Percentiles rank a stretch among this genome's conserved stretches.
phyloP scores from a whole-genome alignment of 306 rosid genomes.

The Comarum palustre region DNA sequence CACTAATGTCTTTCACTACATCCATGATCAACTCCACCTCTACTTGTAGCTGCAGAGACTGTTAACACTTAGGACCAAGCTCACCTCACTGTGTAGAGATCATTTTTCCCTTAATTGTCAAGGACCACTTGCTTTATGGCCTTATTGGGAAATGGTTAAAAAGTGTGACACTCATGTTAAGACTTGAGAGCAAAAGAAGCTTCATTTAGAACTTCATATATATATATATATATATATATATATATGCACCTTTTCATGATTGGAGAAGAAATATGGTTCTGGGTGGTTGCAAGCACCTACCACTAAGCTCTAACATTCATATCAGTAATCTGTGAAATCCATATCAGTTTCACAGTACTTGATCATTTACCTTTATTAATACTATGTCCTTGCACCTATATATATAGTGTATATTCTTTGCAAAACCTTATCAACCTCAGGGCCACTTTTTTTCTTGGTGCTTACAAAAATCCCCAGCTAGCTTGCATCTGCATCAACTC shows the following conservation, averaged over 20 bases:
- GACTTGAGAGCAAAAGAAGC: slow-evolving; percentile 26
- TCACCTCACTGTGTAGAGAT: slow-evolving; percentile 24
- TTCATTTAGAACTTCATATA: slow-evolving; percentile 33
- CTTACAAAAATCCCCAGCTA: slow-evolving; percentile 5
- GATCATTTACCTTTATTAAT: slow-evolving; percentile 12
- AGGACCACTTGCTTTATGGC: slow-evolving; percentile 37
- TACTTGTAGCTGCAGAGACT: slow-evolving; percentile 7
- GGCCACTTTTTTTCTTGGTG: not conserved
- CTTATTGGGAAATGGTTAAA: slow-evolving; percentile 20
- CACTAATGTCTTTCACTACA: not conserved
- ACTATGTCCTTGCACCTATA: not conserved
- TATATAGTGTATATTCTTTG: slow-evolving; percentile 14
- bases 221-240: too few relatives aligned
- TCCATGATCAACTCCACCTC: slow-evolving; percentile 5
- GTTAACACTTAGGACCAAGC: slow-evolving; percentile 24
- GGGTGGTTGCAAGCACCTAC: slow-evolving; percentile 47
- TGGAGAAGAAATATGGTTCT: slow-evolving; percentile 24
- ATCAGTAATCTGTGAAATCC: slow-evolving; percentile 9
- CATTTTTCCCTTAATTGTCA: slow-evolving; percentile 26
- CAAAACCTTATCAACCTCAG: slow-evolving; percentile 18
- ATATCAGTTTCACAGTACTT: not conserved
- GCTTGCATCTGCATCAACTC: slow-evolving; percentile 25
- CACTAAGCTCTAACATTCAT: slow-evolving; percentile 12
- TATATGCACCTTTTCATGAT: slow-evolving; percentile 19
- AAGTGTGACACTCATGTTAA: slow-evolving; percentile 33